Evolutionary conservation across 2,329 filamentous ascomycete species (phyloP), one percentile per base, ranked within the genome.

Genomic region (Daldinia eschscholtzii): DNA sequence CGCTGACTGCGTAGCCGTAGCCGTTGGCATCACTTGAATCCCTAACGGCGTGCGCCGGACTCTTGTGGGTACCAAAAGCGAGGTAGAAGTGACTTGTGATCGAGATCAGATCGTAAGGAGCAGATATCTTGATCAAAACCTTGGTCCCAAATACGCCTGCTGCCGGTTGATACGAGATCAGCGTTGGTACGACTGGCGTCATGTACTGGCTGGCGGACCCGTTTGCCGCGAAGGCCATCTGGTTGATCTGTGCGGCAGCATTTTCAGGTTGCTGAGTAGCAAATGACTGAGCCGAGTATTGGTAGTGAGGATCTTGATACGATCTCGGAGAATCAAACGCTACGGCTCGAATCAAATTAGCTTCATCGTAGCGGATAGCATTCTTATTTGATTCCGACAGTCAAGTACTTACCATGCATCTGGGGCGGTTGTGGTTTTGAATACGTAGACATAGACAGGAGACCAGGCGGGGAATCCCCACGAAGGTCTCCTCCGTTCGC

Each of bases 361-460:
- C 58, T 74, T 23, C 20, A 23, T 23, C 20, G 20, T 23, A 23
- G 2, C 20, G 2, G 20, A 23, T 23, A 23, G 20, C 20, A 23
- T 6, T 35, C n/a, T 15, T 15, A 26, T 48, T 9, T 3, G 13
- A 28, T 26, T 48, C 44, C 13, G 7, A 28, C 44, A 20, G 7
- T 4, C 7, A 30, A 42, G 28, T n/a, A 90, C 93, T 84, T 85
- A 97, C 94, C 92, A 82, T 95, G 92, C 84, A 94, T 88, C 80
- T 91, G 91, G 80, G 91, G 86, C 81, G 90, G 86, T 80, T 92
- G 89, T 66, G 89, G 82, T 83, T 97, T 97, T 78, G 87, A 85
- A 86, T 93, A 94, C 82, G 91, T 91, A 81, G 92, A 91, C 92
- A 94, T 94, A 82, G 91, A 89, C 82, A 92, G 83, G 76, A 89